Percentiles rank a stretch among this genome's conserved stretches.
Evolutionary conservation across 495 filamentous ascomycete genomes (phyloP).

Genomic region (Penicillium roqueforti): DNA sequence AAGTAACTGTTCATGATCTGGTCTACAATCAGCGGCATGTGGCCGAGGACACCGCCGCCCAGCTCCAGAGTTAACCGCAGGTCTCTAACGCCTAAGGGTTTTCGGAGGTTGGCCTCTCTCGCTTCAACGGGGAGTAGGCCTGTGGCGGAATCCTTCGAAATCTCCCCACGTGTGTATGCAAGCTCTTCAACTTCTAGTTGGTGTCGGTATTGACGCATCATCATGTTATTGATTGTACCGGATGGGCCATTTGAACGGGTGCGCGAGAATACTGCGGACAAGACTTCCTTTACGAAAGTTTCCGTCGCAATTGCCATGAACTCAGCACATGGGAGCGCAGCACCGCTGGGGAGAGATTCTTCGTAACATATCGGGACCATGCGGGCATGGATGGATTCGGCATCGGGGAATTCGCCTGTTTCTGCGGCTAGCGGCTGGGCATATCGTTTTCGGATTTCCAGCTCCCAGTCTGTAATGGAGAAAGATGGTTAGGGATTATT

Average conservation of each 20-base stretch:
- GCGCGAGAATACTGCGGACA: slow-evolving; percentile 72
- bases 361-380: slow-evolving; percentile 96
- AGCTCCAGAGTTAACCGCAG: slow-evolving; percentile 70
- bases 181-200: slow-evolving; percentile 71
- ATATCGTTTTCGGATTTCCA: slow-evolving; percentile 91
- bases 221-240: slow-evolving; percentile 63
- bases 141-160: slow-evolving; percentile 57
- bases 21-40: slow-evolving; percentile 70
- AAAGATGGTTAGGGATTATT: slow-evolving; percentile 19
- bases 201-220: slow-evolving; percentile 71
- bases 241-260: slow-evolving; percentile 77
- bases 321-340: slow-evolving; percentile 66
- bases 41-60: slow-evolving; percentile 66
- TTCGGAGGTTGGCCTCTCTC: slow-evolving; percentile 60
- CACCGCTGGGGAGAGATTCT: slow-evolving; percentile 72
- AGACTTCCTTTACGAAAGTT: slow-evolving; percentile 84
- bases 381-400: slow-evolving; percentile 69
- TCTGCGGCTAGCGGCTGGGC: slow-evolving; percentile 80
- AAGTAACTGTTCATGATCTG: slow-evolving; percentile 67
- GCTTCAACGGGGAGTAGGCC: slow-evolving; percentile 75
- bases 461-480: slow-evolving; percentile 63
- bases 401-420: slow-evolving; percentile 88
- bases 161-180: slow-evolving; percentile 59
- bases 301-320: slow-evolving; percentile 90
- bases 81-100: slow-evolving; percentile 72